Base-by-base conservation (phyloP, 78 protist species). In the Planoprotostelium fungivorum region DNA sequence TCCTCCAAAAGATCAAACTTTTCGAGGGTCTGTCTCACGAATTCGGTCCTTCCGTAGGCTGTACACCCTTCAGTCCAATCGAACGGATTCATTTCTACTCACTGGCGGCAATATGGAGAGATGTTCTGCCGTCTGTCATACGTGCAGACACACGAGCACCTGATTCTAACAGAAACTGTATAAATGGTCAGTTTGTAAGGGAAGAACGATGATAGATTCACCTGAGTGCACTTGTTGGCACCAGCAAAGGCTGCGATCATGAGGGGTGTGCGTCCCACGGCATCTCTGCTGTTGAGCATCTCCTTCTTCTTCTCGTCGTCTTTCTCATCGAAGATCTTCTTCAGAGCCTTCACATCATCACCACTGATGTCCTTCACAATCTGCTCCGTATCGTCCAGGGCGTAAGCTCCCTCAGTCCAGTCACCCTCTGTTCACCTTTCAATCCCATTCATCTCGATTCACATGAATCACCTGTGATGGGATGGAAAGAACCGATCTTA, bases 401-500 rank as follows among this genome's bases (percentile, higher is more conserved):
- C 5, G 16, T 51, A 51, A 5, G 73, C 73, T 51, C 73, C 73
- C 73, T n/a, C n/a, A n/a, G n/a, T n/a, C n/a, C n/a, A n/a, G n/a
- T n/a, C n/a, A n/a, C n/a, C n/a, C n/a, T n/a, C n/a, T 51, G 16
- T 51, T 51, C 16, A 51, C 16, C 73, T 51, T 51, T 51, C 16
- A 51, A 51, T 51, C 73, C 31, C 16, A 51, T 51, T 51, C 16
- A 51, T 16, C 73, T 51, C 73, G 16, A 16, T 51, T 16, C 73
- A 84, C 0, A n/a, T n/a, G 0, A 1, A 31, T 38, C 87, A 28
- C 63, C 91, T 16, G 91, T 89, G 84, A 89, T 89, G 37, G 91
- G 91, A 23, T 84, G 91, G 86, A 89, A 89, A 0, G 87, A 83
- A n/a, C 91, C 91, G 29, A 89, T 89, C 35, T 38, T 25, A 5